A percentile compares a stretch with the other conserved stretches of the same genome.
phyloP scores from a whole-genome alignment of 208 protist species.

The Trichomonas tenax region DNA sequence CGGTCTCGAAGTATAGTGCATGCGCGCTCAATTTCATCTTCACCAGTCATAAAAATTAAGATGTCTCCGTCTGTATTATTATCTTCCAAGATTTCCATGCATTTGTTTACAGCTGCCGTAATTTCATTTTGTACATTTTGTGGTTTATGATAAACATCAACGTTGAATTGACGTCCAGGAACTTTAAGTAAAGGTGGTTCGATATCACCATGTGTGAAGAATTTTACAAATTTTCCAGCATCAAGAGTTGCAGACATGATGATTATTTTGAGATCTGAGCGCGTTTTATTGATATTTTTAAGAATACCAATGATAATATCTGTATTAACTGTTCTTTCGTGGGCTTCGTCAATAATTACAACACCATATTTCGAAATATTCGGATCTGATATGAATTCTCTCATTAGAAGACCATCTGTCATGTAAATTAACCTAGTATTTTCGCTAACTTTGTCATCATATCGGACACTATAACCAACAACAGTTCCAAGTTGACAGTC shows the following conservation, averaged over 20 bases:
- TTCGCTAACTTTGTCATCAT: not conserved
- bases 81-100: conserved; percentile 55
- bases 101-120: conserved; percentile 62
- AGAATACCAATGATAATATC: conserved; percentile 43
- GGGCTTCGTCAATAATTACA: conserved; percentile 73
- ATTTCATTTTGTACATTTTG: conserved; percentile 62
- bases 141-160: conserved; percentile 64
- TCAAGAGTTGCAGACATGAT: conserved; percentile 20
- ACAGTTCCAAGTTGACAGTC: conserved; percentile 32
- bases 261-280: not conserved
- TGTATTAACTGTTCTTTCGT: conserved; percentile 79
- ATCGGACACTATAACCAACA: not conserved
- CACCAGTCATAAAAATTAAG: conserved; percentile 90
- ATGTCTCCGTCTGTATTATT: conserved; percentile 68
- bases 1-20: conserved; percentile 38
- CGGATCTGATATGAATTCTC: not conserved
- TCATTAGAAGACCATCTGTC: conserved; percentile 5
- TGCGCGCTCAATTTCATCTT: conserved; percentile 72
- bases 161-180: conserved; percentile 55
- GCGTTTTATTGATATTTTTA: not conserved
- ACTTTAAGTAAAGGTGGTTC: conserved; percentile 46
- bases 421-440: not conserved
- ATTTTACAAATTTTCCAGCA: conserved; percentile 50
- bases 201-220: conserved; percentile 51
- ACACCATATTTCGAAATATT: conserved; percentile 50